Evolutionary conservation across 495 filamentous ascomycete genomes (phyloP), one percentile per base, ranked within the genome.

Genomic region (Hypomontagnella monticulosa): DNA sequence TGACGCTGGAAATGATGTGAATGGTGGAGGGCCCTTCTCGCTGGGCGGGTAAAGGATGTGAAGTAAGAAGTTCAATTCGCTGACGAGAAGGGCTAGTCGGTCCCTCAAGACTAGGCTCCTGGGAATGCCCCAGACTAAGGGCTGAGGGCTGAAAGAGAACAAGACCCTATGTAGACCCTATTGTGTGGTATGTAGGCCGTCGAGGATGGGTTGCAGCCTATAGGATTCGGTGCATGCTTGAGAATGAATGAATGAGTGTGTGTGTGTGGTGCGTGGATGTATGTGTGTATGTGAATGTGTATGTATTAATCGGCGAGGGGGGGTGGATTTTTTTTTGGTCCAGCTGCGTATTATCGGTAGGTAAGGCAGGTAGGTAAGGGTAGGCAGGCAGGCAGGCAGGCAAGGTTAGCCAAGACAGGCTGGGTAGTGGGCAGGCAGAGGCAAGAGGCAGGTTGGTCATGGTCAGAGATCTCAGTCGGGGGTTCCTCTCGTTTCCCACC

Each of bases 11-110:
- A 52, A 53, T 51, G 46, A 54, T 70, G 23, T 70, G 67, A 70
- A 70, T 70, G 67, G 67, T 66, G 46, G 67, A 46, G 14, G 62
- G 50, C 33, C 41, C 12, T 62, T 47, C n/a, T 57, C 34, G 46
- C 11, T 58, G 61, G 67, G 67, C 67, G 67, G 67, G 62, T 70
- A 69, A 64, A 69, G 32, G 37, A 55, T 48, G 37, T 36, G 18
- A 70, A 47, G 67, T 66, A 66, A 66, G 57, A 52, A 70, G 62
- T 61, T 48, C 67, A 66, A 70, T 70, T 70, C 67, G 67, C 62
- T 66, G 61, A 70, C 66, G 55, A 61, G 66, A 58, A 46, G 52
- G 57, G 51, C 55, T 69, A 69, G 60, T 69, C 55, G 47, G 55
- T 42, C 48, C 38, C 44, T 57, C 53, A 38, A 11, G 44, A 32